Evolutionary conservation across 129 eudicot genomes (phyloP).

Genomic region (Solidago caesia): DNA sequence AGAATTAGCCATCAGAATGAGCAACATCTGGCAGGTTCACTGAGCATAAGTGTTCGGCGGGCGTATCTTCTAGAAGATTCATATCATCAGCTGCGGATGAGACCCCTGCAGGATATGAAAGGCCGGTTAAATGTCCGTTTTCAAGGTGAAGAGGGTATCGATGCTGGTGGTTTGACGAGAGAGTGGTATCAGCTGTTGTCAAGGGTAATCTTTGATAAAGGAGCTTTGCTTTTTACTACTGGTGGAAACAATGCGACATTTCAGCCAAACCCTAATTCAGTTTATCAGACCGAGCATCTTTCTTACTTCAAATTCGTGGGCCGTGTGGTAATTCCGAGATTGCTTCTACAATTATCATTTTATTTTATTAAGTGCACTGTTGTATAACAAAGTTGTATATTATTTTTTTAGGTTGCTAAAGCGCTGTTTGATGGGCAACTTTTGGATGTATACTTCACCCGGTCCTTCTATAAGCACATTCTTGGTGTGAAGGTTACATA

Average conservation of each 20-base stretch:
- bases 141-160: conserved; percentile 13
- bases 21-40: neutral
- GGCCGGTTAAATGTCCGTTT: conserved; percentile 8
- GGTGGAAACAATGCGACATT: conserved; percentile 13
- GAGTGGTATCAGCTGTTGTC: conserved; percentile 14
- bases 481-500: conserved; percentile 13
- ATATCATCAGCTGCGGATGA: conserved; percentile 9
- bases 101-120: neutral
- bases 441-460: conserved; percentile 10
- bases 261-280: conserved; percentile 14
- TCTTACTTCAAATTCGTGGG: conserved; percentile 12
- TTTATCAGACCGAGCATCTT: conserved; percentile 13
- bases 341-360: neutral
- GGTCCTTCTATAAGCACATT: conserved; percentile 13
- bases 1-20: conserved; percentile 7
- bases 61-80: conserved; percentile 16
- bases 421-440: conserved; percentile 15
- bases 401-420: conserved; percentile 10
- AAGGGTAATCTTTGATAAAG: conserved; percentile 12
- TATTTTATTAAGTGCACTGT: neutral
- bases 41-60: neutral
- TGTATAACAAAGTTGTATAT: neutral
- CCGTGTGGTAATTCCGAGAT: neutral
- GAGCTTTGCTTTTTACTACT: conserved; percentile 14
- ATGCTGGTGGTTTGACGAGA: conserved; percentile 20